Conservation (phyloP, 345 rosid species). For the Citrus sp. region DNA sequence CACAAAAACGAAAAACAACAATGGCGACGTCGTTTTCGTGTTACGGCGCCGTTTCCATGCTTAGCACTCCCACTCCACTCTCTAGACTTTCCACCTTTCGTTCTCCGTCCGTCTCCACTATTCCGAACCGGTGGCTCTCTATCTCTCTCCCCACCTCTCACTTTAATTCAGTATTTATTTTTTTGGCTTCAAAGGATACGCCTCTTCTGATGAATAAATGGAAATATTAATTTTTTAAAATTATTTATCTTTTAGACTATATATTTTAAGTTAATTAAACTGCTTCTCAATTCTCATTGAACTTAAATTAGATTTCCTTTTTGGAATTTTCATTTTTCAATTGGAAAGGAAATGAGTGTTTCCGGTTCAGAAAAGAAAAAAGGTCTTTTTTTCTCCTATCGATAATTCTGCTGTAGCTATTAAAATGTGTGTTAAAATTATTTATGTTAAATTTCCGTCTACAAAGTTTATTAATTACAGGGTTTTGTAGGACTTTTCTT, state of each 20-base stretch:
- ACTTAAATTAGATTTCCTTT: not conserved
- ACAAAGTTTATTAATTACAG: too few species aligned
- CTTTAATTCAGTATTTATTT: not conserved
- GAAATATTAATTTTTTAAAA: too few species aligned
- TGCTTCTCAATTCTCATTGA: not conserved
- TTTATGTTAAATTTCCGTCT: not conserved
- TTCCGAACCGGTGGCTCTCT: conserved; percentile 21
- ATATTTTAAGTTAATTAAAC: too few species aligned
- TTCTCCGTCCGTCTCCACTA: conserved; percentile 15
- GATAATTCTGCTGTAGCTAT: not conserved
- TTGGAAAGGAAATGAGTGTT: not conserved
- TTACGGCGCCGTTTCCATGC: conserved; percentile 18
- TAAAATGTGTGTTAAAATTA: not conserved
- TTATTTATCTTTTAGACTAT: not conserved
- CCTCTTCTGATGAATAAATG: too few species aligned
- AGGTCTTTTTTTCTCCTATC: not conserved
- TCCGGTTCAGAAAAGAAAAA: not conserved
- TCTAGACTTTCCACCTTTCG: conserved; percentile 20
- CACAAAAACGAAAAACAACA: not conserved
- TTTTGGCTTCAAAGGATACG: not conserved
- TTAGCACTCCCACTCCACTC: conserved; percentile 10
- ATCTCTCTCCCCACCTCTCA: not conserved
- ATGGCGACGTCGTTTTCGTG: conserved; percentile 36
- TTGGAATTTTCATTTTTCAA: not conserved
- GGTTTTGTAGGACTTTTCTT: not conserved